Conservation (phyloP, 2,329 filamentous ascomycete genomes). For the Metarhizium anisopliae region DNA sequence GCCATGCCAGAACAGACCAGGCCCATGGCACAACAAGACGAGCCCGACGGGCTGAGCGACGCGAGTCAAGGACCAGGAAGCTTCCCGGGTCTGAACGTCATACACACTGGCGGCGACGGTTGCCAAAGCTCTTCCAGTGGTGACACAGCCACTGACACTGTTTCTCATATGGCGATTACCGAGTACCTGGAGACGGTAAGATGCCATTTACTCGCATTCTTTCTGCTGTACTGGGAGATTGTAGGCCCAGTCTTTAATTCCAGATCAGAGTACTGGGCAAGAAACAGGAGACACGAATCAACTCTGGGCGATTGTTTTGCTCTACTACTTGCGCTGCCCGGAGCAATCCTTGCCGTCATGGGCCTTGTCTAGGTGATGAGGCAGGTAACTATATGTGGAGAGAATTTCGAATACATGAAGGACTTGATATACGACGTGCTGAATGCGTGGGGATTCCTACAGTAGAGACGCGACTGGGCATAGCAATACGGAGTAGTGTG, state of each 20-base stretch:
- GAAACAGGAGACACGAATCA: constrained; percentile 13
- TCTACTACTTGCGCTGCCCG: constrained; percentile 18
- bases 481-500: too few relatives aligned
- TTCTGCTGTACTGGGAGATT: constrained; percentile 24
- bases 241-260: constrained; percentile 30
- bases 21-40: not conserved
- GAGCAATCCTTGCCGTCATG: constrained; percentile 14
- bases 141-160: not conserved
- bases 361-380: constrained; percentile 18
- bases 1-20: not conserved
- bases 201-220: constrained; percentile 6
- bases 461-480: not conserved
- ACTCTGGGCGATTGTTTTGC: constrained; percentile 16
- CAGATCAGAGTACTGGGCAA: constrained; percentile 25
- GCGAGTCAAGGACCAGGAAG: constrained; percentile 15
- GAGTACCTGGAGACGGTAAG: not conserved
- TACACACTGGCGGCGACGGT: constrained; percentile 19
- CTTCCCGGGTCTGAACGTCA: constrained; percentile 18
- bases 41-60: constrained; percentile 5
- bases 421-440: not conserved
- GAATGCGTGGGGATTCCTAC: not conserved
- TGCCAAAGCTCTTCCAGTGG: constrained; percentile 13
- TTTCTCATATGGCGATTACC: not conserved
- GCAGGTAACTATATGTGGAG: constrained; percentile 11
- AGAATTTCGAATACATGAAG: constrained; percentile 7